These are phyloP conservation scores for Aleurites moluccanus DNA, from an alignment of 441 rosid species.

Conservation along the genomic window DNA sequence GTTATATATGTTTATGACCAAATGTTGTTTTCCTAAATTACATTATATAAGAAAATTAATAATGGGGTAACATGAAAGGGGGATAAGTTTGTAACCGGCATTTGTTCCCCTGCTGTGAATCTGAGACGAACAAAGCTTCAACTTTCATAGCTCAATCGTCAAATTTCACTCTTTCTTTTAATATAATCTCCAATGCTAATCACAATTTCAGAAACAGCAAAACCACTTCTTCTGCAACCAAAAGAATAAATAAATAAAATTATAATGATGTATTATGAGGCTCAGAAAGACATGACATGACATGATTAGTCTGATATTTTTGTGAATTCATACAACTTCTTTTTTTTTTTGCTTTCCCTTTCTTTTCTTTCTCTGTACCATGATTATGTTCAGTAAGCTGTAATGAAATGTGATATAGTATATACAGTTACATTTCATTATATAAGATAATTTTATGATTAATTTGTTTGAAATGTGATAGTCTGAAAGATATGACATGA, in stretches of 20 bases:
- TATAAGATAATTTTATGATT: too few relatives aligned
- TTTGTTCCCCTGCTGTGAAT: slow-evolving; percentile 11
- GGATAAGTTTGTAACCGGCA: not conserved
- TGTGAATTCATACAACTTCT: too few relatives aligned
- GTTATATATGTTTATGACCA: not conserved
- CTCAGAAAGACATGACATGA: too few relatives aligned
- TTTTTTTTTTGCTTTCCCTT: too few relatives aligned
- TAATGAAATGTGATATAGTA: too few relatives aligned
- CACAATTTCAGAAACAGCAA: slow-evolving; percentile 62
- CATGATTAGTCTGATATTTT: too few relatives aligned
- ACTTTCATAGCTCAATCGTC: slow-evolving; percentile 15
- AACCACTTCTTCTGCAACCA: slow-evolving; percentile 70
- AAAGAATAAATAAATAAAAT: not conserved
- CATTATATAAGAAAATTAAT: not conserved
- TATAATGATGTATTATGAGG: too few relatives aligned
- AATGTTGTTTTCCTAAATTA: slow-evolving; percentile 17
- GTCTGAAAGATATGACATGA: too few relatives aligned
- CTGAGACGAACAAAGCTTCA: slow-evolving; percentile 8
- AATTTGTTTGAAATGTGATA: too few relatives aligned
- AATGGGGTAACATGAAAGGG: not conserved
- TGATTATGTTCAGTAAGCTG: too few relatives aligned
- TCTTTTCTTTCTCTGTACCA: too few relatives aligned
- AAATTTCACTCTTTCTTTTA: not conserved
- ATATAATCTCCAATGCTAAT: not conserved
- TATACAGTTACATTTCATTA: too few relatives aligned